Base-by-base conservation (phyloP, 352 stramenopile genomes). In the Pythium vanterpoolii region DNA sequence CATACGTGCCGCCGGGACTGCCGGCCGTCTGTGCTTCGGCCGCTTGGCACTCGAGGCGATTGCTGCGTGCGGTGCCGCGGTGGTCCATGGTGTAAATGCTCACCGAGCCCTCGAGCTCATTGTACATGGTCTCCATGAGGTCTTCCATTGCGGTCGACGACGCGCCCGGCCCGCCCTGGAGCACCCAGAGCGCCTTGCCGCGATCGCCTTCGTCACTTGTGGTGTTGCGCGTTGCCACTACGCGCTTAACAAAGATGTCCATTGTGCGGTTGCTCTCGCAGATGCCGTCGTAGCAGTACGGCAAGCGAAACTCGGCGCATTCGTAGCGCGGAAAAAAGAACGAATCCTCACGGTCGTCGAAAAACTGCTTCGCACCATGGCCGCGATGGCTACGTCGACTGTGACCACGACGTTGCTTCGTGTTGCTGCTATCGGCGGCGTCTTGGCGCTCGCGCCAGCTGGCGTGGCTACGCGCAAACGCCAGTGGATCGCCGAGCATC, bases 261-360 rank as follows among this genome's bases (percentile, higher is more conserved):
- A 90, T 73, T 31, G 62, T 82, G 46, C 77, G 72, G 48, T 80
- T 60, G 60, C 78, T 89, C 28, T 71, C 39, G 61, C 83, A 93
- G 16, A 93, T 53, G 26, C 68, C 72, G 1, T 77, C 66, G 64
- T 90, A 83, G 65, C 83, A 93, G 51, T 89, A 64, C 46, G 83
- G 80, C 56, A 89, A 72, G 18, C 68, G 64, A 28, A 90, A 68
- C 43, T 85, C 72, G 0, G 74, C 79, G 58, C 83, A 92, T 34
- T 92, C 74, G 34, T 42, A 42, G 1, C 34, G 34, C 34, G 34
- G 34, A 13, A 18, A 42, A 16, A 18, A n/a, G 6, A 62, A 75
- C 39, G 68, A 47, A 7, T 28, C 61, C 14, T 66, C 63, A 3
- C 33, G 19, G 14, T 34, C 34, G 23, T 34, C 21, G 31, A 45